Base-by-base conservation (phyloP, 768 basidiomycete species). In the Rhizopogon sp. region DNA sequence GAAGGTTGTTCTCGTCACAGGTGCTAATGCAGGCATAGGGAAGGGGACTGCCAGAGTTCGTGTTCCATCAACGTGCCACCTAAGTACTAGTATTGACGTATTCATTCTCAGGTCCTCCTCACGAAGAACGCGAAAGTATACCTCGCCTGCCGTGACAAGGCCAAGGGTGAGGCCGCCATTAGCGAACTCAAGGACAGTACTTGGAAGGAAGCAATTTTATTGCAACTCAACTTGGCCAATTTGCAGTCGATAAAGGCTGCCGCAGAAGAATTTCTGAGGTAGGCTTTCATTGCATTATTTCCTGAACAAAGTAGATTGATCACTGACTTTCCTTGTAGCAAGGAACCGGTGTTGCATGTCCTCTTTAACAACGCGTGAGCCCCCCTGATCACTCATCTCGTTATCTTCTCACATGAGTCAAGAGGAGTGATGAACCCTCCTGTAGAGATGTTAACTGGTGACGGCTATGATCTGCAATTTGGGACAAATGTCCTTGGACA, bases 41-140 rank as follows among this genome's bases (percentile, higher is more conserved):
- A 77, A 77, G 52, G 75, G 76, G 57, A 77, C 75, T 7, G 56
- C 52, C 25, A 20, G 72, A 5, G 25, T 25, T 25, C 3, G 25
- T 25, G 25, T 25, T 25, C 25, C 4, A 25, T 25, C 25, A 5
- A 5, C 4, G 25, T 25, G 25, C 4, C 3, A 25, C 25, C 25
- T 25, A 25, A 25, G 25, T 25, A 25, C 4, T 25, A 37, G 53
- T 53, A 29, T 16, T 31, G 25, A 50, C 33, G 10, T n/a, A 14
- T 10, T 17, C 3, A 39, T 22, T 33, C 10, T 33, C 29, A 78
- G 75, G 72, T 65, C 11, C 65, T 80, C n/a, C 68, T 81, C 3
- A 52, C 56, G 1, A 74, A 76, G 54, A 74, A 77, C 56, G 80
- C 80, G 5, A 79, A 74, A 46, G 81, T 83, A 1, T 84, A 82